These are phyloP conservation scores for Dactylellina haptotyla DNA, from an alignment of 2,329 filamentous ascomycete species.

Conservation along the genomic window DNA sequence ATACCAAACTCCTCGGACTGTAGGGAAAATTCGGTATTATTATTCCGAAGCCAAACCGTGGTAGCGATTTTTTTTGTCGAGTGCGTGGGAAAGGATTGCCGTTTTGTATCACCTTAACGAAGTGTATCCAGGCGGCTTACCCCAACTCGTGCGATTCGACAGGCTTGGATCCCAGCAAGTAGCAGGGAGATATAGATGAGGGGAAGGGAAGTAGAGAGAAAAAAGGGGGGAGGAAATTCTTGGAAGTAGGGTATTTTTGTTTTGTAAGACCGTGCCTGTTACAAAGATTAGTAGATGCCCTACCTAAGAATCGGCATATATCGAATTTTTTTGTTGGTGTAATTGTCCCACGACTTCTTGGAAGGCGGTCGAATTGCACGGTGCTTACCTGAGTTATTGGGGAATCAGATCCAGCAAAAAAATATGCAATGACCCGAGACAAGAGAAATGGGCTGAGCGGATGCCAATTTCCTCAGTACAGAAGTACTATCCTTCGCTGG, in stretches of 20 bases:
- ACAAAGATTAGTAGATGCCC: constrained; percentile 46
- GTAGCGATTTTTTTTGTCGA: constrained; percentile 12
- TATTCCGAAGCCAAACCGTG: constrained; percentile 14
- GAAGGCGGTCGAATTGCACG: constrained; percentile 20
- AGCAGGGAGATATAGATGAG: constrained; percentile 8
- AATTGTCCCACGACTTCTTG: constrained; percentile 25
- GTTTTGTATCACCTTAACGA: constrained; percentile 41
- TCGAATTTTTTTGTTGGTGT: constrained; percentile 16
- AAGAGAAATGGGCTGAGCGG: constrained; percentile 21
- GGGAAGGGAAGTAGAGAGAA: constrained; percentile 5
- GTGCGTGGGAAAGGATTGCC: constrained; percentile 34
- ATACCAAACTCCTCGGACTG: constrained; percentile 30
- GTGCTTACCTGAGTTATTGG: constrained; percentile 34
- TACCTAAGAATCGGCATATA: constrained; percentile 19
- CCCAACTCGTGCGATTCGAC: constrained; percentile 18
- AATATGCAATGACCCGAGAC: constrained; percentile 51
- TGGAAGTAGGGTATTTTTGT: constrained; percentile 13
- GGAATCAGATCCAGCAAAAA: constrained; percentile 22
- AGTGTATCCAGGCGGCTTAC: constrained; percentile 43
- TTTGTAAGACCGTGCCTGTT: constrained; percentile 45
- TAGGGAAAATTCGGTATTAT: constrained; percentile 25
- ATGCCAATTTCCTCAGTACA: constrained; percentile 37
- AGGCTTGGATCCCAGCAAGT: constrained; percentile 7
- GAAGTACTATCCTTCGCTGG: constrained; percentile 27
- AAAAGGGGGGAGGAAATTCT: constrained; percentile 22